Conservation (phyloP, 2,329 filamentous ascomycete species). For the Orbilia ellipsospora region DNA sequence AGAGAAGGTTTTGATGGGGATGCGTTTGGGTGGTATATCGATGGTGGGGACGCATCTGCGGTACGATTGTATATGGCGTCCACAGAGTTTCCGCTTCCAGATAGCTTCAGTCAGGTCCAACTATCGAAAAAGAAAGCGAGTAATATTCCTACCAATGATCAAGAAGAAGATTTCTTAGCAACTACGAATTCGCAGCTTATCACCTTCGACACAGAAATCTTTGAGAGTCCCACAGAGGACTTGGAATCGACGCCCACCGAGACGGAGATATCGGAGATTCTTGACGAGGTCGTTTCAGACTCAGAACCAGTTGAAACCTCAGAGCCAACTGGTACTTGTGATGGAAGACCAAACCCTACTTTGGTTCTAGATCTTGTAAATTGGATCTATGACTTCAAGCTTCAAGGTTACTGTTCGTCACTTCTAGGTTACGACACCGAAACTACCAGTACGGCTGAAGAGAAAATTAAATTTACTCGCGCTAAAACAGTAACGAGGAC, state of each 20-base stretch:
- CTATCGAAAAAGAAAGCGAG: constrained; percentile 8
- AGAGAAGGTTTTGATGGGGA: constrained; percentile 9
- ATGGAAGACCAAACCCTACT: constrained; percentile 7
- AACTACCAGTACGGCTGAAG: background rate
- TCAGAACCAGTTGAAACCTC: background rate
- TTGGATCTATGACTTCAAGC: constrained; percentile 17
- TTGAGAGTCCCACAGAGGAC: background rate
- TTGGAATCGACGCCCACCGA: background rate
- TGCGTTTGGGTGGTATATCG: constrained; percentile 32
- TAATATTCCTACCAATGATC: background rate
- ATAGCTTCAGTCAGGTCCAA: constrained; percentile 22
- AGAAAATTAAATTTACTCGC: background rate
- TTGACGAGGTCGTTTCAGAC: background rate
- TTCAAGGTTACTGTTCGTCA: constrained; percentile 25
- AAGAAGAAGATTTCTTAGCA: background rate
- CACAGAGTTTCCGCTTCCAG: constrained; percentile 7
- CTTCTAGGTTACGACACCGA: constrained; percentile 17
- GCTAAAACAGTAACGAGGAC: constrained; percentile 3
- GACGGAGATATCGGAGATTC: background rate
- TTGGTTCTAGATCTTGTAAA: constrained; percentile 25
- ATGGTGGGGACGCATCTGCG: background rate
- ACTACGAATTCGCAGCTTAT: background rate
- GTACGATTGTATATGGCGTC: constrained; percentile 31
- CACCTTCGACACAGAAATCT: background rate
- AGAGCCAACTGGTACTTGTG: constrained; percentile 3